A percentile compares a stretch with the other conserved stretches of the same genome.
Conservation (phyloP, 2,329 filamentous ascomycete species). For the Aspergillus chevalieri region DNA sequence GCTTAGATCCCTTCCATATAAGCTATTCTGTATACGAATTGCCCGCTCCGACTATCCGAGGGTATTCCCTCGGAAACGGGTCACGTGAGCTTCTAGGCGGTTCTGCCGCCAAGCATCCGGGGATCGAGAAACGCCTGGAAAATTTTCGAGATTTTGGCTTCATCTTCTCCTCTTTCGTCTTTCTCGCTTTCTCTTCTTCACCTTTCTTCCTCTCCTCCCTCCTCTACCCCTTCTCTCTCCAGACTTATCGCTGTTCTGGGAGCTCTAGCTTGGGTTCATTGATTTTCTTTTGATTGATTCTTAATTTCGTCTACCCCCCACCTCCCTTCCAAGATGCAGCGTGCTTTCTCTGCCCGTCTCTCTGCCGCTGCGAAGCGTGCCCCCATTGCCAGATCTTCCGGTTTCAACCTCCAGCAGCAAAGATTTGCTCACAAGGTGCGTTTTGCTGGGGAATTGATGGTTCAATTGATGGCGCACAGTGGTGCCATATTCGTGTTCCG, state of each 20-base stretch:
- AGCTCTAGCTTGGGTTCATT: constrained; percentile 28
- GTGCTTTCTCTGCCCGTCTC: constrained; percentile 79
- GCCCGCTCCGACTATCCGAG: constrained; percentile 18
- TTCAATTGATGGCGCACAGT: constrained; percentile 1
- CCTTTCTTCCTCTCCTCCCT: constrained; percentile 22
- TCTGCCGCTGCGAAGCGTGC: constrained; percentile 54
- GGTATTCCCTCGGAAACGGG: constrained; percentile 20
- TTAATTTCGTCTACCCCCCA: constrained; percentile 19
- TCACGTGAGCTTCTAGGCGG: constrained; percentile 39
- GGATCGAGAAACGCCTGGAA: constrained; percentile 36
- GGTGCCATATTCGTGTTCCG: constrained; percentile 9
- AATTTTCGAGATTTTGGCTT: constrained; percentile 38
- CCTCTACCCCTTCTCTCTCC: constrained; percentile 22
- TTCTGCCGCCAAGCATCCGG: constrained; percentile 40
- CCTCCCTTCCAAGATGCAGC: constrained; percentile 69
- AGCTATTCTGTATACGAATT: not conserved
- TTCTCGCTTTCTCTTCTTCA: constrained; percentile 11
- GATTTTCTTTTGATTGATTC: constrained; percentile 15
- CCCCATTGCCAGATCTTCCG: constrained; percentile 56
- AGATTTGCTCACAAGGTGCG: constrained; percentile 95
- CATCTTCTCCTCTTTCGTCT: constrained; percentile 28
- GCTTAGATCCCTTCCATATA: not conserved
- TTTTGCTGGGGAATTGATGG: constrained; percentile 1
- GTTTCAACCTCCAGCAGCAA: constrained; percentile 74
- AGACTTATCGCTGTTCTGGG: constrained; percentile 27